These are phyloP conservation scores for Trichoderma simmonsii DNA, from an alignment of 2,329 filamentous ascomycete species.

Conservation along the genomic window DNA sequence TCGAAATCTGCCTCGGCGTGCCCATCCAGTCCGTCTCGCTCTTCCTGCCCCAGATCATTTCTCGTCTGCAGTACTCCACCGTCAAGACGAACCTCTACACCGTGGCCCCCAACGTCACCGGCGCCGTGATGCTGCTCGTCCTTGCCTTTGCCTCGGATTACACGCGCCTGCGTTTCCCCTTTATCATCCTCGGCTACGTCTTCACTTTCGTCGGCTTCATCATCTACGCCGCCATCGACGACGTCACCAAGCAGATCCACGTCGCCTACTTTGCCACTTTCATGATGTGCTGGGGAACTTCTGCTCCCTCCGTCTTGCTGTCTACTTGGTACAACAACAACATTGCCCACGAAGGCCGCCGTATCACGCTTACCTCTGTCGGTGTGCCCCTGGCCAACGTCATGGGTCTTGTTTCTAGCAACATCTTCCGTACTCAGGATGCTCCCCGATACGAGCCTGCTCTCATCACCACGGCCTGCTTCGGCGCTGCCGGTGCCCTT, in stretches of 20 bases:
- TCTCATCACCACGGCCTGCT: constrained; percentile 61
- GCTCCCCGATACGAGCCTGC: constrained; percentile 66
- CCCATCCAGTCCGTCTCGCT: constrained; percentile 54
- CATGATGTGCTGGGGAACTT: constrained; percentile 81
- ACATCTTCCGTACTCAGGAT: constrained; percentile 64
- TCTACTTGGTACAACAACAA: constrained; percentile 75
- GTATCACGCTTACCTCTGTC: constrained; percentile 66
- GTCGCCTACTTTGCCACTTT: constrained; percentile 74
- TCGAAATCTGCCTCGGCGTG: constrained; percentile 59
- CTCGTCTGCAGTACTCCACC: constrained; percentile 45
- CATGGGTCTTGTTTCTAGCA: constrained; percentile 68
- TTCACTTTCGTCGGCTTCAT: constrained; percentile 76
- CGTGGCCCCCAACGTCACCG: constrained; percentile 74
- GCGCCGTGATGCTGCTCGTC: constrained; percentile 68
- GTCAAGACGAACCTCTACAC: constrained; percentile 74
- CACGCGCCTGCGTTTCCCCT: constrained; percentile 65
- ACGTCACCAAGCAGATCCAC: constrained; percentile 57
- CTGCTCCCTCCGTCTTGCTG: constrained; percentile 68
- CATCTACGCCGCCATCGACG: constrained; percentile 69
- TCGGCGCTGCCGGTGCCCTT: constrained; percentile 58
- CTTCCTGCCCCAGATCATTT: constrained; percentile 55
- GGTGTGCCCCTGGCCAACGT: constrained; percentile 73
- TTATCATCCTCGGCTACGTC: constrained; percentile 69
- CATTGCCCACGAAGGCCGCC: constrained; percentile 70
- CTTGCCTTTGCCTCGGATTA: constrained; percentile 70